These are phyloP conservation scores for Fraxinus baroniana DNA, from an alignment of 305 asterid species.

Conservation along the genomic window DNA sequence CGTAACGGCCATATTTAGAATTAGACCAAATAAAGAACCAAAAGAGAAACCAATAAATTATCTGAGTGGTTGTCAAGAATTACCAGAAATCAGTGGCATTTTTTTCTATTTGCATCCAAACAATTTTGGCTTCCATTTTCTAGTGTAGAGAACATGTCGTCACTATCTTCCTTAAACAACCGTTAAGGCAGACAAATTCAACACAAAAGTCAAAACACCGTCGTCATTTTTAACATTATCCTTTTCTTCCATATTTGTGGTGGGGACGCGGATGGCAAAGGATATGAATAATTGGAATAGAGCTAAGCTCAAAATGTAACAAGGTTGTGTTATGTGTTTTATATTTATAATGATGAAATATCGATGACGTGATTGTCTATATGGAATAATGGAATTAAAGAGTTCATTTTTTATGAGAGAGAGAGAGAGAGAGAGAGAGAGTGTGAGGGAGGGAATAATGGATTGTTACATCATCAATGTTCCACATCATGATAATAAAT, in stretches of 20 bases:
- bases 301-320: neutral
- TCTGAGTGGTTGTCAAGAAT: neutral
- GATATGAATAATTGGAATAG: neutral
- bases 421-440: no score
- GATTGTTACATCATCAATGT: no score
- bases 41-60: neutral
- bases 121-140: neutral
- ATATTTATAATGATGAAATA: no score
- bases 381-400: neutral
- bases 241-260: neutral
- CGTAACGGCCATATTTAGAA: neutral
- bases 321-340: neutral
- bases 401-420: neutral
- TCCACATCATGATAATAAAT: no score
- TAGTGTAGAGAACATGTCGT: neutral
- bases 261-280: neutral
- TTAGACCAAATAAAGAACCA: neutral
- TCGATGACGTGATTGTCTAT: no score
- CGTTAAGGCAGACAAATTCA: neutral
- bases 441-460: no score
- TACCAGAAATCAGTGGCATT: neutral
- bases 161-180: neutral
- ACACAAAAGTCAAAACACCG: neutral
- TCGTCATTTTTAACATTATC: neutral
- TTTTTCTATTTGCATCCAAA: neutral